Conservation (phyloP, 176 grass and related monocot species). For the Oryza officinalis region DNA sequence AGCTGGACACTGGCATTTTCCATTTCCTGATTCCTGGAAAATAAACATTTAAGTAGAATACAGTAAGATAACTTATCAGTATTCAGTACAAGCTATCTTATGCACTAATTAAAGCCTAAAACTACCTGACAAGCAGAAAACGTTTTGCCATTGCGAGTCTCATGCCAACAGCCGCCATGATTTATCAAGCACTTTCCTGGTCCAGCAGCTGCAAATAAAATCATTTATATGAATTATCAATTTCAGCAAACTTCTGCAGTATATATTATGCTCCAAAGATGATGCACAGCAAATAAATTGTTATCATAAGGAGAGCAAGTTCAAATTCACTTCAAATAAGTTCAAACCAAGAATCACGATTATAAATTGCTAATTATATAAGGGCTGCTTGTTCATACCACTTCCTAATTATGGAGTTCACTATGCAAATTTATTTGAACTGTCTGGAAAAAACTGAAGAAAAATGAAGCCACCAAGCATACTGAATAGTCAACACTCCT, state of each 20-base stretch:
- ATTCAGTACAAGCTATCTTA: background rate
- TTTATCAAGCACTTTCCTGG: constrained; percentile 87
- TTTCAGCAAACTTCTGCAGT: background rate
- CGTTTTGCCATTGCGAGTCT: constrained; percentile 60
- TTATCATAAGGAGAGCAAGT: constrained; percentile 21
- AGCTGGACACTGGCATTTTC: constrained; percentile 56
- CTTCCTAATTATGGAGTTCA: background rate
- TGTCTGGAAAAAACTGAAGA: constrained; percentile 7
- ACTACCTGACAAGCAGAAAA: constrained; percentile 85
- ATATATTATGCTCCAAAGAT: background rate
- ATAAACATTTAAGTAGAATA: background rate
- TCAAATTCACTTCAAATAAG: constrained; percentile 18
- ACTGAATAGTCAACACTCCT: background rate
- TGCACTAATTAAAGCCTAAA: constrained; percentile 18
- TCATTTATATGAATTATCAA: constrained; percentile 4
- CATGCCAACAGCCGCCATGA: constrained; percentile 84
- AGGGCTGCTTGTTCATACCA: background rate
- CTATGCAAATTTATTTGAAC: constrained; percentile 12
- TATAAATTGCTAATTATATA: background rate
- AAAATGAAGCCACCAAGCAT: constrained; percentile 16
- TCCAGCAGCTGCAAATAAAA: constrained; percentile 71
- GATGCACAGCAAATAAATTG: constrained; percentile 18
- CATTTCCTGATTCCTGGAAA: constrained; percentile 51
- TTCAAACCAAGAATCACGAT: constrained; percentile 15
- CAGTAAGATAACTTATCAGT: background rate